phyloP scores from a whole-genome alignment of 805 yeast species.

The Lipomyces oligophaga region DNA sequence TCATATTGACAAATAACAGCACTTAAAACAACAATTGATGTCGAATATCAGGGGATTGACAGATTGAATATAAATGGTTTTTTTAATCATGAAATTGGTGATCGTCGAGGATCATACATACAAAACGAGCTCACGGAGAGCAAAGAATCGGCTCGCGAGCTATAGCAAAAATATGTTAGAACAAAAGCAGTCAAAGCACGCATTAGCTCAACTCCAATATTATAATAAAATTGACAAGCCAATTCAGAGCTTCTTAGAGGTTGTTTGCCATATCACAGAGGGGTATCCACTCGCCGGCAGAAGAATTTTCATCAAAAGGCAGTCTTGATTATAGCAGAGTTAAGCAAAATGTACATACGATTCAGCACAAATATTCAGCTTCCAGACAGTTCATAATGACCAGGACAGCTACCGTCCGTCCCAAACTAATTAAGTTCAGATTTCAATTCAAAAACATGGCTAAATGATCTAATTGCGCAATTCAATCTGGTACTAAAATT shows the following conservation, averaged over 20 bases:
- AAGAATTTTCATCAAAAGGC: slow-evolving; percentile 9
- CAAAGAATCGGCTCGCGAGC: too few species aligned
- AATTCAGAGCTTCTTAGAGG: slow-evolving; percentile 34
- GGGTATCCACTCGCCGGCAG: slow-evolving; percentile 6
- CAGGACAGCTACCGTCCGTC: too few species aligned
- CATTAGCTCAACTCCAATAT: neutral
- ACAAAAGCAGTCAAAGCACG: neutral
- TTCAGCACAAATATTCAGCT: too few species aligned
- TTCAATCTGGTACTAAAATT: too few species aligned
- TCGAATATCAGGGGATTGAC: slow-evolving; percentile 33
- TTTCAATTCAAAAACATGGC: too few species aligned
- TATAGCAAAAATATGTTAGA: neutral
- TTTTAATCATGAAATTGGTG: slow-evolving; percentile 30
- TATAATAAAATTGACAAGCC: neutral
- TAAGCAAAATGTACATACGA: too few species aligned
- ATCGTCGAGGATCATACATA: too few species aligned
- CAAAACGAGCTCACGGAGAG: too few species aligned
- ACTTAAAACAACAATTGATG: slow-evolving; percentile 5
- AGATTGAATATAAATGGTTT: slow-evolving; percentile 25
- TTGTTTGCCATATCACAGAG: slow-evolving; percentile 14
- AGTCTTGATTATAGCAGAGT: too few species aligned
- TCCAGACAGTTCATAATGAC: too few species aligned
- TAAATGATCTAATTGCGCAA: too few species aligned
- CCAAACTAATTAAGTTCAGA: too few species aligned
- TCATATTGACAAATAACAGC: slow-evolving; percentile 22